Base-by-base conservation (phyloP, 805 yeast genomes). In the Ascoidea rubescens region DNA sequence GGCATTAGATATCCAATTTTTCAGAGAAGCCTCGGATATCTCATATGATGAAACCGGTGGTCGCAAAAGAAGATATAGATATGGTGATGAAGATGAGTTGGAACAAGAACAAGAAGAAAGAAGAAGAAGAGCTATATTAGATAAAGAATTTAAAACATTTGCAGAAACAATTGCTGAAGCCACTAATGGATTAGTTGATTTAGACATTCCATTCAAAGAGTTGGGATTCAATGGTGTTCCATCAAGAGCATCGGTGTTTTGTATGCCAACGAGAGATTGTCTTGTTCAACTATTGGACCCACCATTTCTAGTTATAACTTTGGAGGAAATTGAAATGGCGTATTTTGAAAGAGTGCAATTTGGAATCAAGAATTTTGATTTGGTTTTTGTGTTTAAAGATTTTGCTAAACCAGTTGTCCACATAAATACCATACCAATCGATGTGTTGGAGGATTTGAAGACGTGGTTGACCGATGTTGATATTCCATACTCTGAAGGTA, bases 71-170 rank as follows among this genome's bases (percentile, higher is more conserved):
- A 73, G 83, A 58, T 78, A 78, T 58, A 71, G 93, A 62, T 93
- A 93, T 64, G 99, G 99, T 48, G 99, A 93, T 66, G 99, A 93
- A 67, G 99, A 93, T 67, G 99, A 93, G 70, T 73, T 93, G 57
- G 98, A 93, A 68, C 97, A 91, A 68, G 99, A 93, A 71, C 97
- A 91, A 69, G 98, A 93, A 67, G 99, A 93, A 70, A 82, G 97
- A 71, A 78, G 91, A 67, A 79, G 96, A 69, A 86, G 95, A 61
- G 85, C 87, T 30, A 78, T 87, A 45, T 77, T 93, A 61, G 96
- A 93, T 69, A 87, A 85, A 66, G 98, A 93, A 68, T 93, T 90
- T 70, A 83, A 81, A 67, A 74, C 76, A 48, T 93, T 89, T 70
- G 91, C 91, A 17, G 97, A 93, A 68, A 78, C 83, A 56, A 90